These are phyloP conservation scores for Syzygium oleosum DNA, from an alignment of 345 rosid genomes.

Conservation along the genomic window DNA sequence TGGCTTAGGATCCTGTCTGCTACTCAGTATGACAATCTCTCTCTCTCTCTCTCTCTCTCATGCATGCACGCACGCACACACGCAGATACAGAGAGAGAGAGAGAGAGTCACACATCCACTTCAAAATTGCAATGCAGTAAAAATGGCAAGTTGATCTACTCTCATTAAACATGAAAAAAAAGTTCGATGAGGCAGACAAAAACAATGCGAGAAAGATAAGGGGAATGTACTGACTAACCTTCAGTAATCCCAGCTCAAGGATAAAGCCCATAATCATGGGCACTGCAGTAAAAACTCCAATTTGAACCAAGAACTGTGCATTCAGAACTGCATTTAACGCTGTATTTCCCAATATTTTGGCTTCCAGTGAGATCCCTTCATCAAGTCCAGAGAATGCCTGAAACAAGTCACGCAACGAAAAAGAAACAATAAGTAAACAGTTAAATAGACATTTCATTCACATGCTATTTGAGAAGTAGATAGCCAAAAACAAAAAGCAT, in stretches of 20 bases:
- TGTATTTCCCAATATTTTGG: slow-evolving; percentile 57
- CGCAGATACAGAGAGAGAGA: background rate
- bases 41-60: background rate
- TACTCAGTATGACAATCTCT: background rate
- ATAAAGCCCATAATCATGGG: slow-evolving; percentile 99
- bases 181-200: background rate
- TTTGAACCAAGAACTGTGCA: slow-evolving; percentile 96
- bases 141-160: background rate
- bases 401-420: slow-evolving; percentile 3
- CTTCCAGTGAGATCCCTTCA: slow-evolving; percentile 36
- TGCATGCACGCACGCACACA: accelerated
- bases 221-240: slow-evolving; percentile 39
- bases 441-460: background rate
- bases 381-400: slow-evolving; percentile 99
- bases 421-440: background rate
- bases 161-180: background rate
- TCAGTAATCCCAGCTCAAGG: slow-evolving; percentile 82
- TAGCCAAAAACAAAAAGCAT: background rate
- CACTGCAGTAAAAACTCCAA: slow-evolving; percentile 94
- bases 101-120: background rate
- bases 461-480: background rate
- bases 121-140: background rate
- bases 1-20: background rate
- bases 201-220: background rate
- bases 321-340: slow-evolving; percentile 89